phyloP scores from a whole-genome alignment of 768 basidiomycete species.

The Tephrocybe sp. region DNA sequence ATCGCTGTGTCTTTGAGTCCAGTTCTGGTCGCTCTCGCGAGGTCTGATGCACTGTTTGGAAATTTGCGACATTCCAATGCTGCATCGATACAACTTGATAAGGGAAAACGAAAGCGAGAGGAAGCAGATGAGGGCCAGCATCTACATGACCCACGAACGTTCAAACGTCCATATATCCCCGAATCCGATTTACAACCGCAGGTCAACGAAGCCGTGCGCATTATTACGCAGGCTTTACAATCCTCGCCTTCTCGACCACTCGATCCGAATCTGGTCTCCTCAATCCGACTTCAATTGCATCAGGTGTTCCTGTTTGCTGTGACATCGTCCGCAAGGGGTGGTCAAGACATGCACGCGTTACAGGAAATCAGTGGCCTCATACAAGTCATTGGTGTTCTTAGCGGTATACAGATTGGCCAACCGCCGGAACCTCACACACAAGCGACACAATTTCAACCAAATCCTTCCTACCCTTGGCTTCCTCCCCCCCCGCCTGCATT shows the following conservation, averaged over 20 bases:
- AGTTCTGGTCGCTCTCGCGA: conserved; percentile 61
- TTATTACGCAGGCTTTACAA: conserved; percentile 51
- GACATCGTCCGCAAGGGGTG: conserved; percentile 59
- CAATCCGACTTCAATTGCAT: conserved; percentile 71
- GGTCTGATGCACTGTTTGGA: conserved; percentile 66
- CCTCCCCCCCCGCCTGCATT: conserved; percentile 23
- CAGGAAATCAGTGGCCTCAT: conserved; percentile 82
- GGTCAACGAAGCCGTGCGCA: conserved; percentile 59
- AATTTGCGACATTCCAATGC: conserved; percentile 64
- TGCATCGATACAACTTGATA: conserved; percentile 60
- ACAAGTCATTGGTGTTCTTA: conserved; percentile 79
- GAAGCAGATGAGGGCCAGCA: conserved; percentile 42
- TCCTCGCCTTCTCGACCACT: conserved; percentile 42
- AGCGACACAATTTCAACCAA: conserved; percentile 30
- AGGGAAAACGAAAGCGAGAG: conserved; percentile 77
- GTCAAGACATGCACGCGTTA: conserved; percentile 53
- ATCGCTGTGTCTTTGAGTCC: conserved; percentile 60
- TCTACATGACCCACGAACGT: conserved; percentile 27
- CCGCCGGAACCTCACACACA: conserved; percentile 34
- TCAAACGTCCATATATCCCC: conserved; percentile 47
- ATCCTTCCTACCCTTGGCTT: conserved; percentile 35
- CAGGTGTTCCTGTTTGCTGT: conserved; percentile 79
- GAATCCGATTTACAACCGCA: conserved; percentile 53
- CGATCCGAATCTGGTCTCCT: conserved; percentile 60
- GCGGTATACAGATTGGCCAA: conserved; percentile 69